These are phyloP conservation scores for Calonectria honghensis DNA, from an alignment of 2,329 filamentous ascomycete genomes.

Conservation along the genomic window DNA sequence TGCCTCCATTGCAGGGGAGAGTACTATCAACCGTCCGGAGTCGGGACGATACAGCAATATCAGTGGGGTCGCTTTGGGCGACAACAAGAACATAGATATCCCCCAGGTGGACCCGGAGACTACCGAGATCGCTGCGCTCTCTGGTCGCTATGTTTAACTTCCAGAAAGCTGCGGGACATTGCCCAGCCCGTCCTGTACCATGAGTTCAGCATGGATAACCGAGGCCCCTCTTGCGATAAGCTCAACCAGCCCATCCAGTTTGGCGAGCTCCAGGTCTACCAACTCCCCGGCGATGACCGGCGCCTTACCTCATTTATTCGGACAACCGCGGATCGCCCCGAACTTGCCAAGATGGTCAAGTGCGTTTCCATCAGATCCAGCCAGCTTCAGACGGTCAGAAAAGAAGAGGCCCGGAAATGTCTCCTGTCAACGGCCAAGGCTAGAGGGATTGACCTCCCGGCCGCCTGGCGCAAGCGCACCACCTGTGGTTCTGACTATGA, in stretches of 20 bases:
- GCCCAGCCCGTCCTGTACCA: constrained; percentile 44
- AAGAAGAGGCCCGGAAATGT: constrained; percentile 16
- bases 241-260: constrained; percentile 21
- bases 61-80: neutral
- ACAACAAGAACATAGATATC: constrained; percentile 13
- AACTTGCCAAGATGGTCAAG: constrained; percentile 40
- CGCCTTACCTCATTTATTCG: constrained; percentile 38
- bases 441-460: neutral
- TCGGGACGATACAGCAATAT: neutral
- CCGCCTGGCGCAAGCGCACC: constrained; percentile 18
- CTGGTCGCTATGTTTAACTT: constrained; percentile 39
- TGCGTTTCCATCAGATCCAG: constrained; percentile 4
- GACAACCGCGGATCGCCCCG: constrained; percentile 19
- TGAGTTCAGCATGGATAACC: constrained; percentile 37
- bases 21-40: constrained; percentile 25
- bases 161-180: constrained; percentile 34
- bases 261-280: neutral
- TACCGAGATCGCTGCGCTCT: constrained; percentile 27
- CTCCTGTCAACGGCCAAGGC: constrained; percentile 16
- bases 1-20: constrained; percentile 42
- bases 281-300: constrained; percentile 19
- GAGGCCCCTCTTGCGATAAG: constrained; percentile 18
- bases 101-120: constrained; percentile 21
- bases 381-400: neutral
- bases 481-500: neutral